Percentiles rank a stretch among this genome's conserved stretches.
These are phyloP conservation scores for Trametes polyzona DNA, from an alignment of 1,284 basidiomycete species.

Conservation along the genomic window DNA sequence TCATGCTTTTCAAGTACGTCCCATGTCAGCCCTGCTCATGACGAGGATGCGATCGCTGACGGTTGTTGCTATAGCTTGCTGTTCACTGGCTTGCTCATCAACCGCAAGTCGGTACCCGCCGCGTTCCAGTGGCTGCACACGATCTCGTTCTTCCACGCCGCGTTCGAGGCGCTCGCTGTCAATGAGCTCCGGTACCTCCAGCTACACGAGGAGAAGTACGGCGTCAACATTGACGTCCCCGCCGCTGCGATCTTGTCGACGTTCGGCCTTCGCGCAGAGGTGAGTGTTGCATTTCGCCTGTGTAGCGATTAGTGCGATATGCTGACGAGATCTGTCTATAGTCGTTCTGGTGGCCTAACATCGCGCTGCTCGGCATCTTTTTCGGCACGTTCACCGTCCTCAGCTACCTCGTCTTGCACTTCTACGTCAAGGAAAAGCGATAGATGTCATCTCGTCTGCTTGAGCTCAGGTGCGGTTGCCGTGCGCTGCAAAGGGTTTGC, in stretches of 20 bases:
- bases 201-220: conserved; percentile 88
- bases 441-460: background rate
- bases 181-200: conserved; percentile 96
- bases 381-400: conserved; percentile 76
- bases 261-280: conserved; percentile 87
- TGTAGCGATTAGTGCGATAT: background rate
- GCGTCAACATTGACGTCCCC: conserved; percentile 91
- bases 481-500: background rate
- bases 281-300: conserved; percentile 35
- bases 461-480: background rate
- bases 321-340: conserved; percentile 36
- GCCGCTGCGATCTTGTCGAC: conserved; percentile 91
- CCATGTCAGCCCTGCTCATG: background rate
- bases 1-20: conserved; percentile 97
- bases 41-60: background rate
- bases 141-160: conserved; percentile 98
- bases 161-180: conserved; percentile 93
- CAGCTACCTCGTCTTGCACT: conserved; percentile 83
- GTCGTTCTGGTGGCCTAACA: conserved; percentile 97
- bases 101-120: conserved; percentile 81
- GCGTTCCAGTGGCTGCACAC: conserved; percentile 87
- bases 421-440: conserved; percentile 91
- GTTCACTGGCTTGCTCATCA: conserved; percentile 95
- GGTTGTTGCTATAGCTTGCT: conserved; percentile 68
- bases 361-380: conserved; percentile 81